Evolutionary conservation across 2,329 filamentous ascomycete species (phyloP), one percentile per base, ranked within the genome.

Genomic region (Cladosporium sp.): DNA sequence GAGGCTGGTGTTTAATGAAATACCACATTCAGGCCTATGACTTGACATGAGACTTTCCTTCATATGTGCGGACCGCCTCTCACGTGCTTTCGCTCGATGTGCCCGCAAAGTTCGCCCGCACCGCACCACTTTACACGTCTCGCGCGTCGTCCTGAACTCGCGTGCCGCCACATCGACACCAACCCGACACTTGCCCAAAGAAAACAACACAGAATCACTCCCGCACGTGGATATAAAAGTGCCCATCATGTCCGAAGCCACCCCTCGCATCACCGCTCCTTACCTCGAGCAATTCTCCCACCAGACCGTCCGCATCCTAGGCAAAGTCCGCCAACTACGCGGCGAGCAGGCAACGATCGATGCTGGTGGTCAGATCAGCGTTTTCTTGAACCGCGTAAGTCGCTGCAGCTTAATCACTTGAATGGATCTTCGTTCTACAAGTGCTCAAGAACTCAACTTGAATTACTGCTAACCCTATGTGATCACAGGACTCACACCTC

Each of bases 291-390:
- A 82, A 69, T 96, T 92, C 77, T 74, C 77, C 51, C 75, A 83
- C 70, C 78, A 84, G 64, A 89, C 89, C 62, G 89, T 97, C 63
- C 92, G 92, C 67, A 80, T 97, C 58, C 82, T 96, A 5, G 94
- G 94, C 68, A 92, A 88, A 68, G 92, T 97, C 49, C 83, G 84
- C 3, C 87, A 94, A 68, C 80, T 97, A 22, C 87, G 87, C 54
- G 92, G 92, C 65, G 89, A 94, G 55, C 83, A 84, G 52, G 93
- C 92, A 0, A 85, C 86, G 5, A 83, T 97, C 30, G 91, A 96
- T 59, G 88, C 90, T 5, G 88, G 80, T 2, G 93, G 93, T 0
- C 82, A 85, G 20, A 84, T 97, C 25, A 89, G 86, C 0, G 80
- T 91, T 1, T 77, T 88, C 17, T 73, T 97, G 64, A 92, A 90